phyloP scores from a whole-genome alignment of 805 yeast genomes.

The Tetrapisispora nanseiensis region DNA sequence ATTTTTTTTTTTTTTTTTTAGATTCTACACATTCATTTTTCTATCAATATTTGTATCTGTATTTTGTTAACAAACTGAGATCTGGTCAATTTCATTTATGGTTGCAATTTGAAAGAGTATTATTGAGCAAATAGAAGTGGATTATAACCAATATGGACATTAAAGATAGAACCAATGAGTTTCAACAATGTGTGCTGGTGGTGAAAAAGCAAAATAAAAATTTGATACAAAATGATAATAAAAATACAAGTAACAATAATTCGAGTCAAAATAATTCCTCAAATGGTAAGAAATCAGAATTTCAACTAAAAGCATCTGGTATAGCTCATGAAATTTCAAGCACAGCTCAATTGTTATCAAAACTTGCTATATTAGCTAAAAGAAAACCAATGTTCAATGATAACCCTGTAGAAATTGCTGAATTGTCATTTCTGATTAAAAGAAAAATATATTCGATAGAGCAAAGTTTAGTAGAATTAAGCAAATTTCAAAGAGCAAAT shows the following conservation, averaged over 20 bases:
- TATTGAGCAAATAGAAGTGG: no score
- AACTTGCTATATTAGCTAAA: constrained; percentile 76
- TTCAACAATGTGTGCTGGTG: constrained; percentile 80
- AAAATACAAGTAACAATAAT: neutral
- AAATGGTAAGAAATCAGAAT: constrained; percentile 40
- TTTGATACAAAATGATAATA: neutral
- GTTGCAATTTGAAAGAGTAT: no score
- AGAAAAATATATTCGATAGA: constrained; percentile 41
- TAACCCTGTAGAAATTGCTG: constrained; percentile 87
- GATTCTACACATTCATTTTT: no score
- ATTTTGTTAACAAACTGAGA: no score
- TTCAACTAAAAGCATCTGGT: constrained; percentile 59
- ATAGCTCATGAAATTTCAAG: constrained; percentile 85
- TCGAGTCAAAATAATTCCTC: constrained; percentile 2
- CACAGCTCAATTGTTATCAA: constrained; percentile 70
- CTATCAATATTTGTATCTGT: no score
- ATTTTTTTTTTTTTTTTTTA: no score
- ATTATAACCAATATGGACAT: constrained; percentile 25
- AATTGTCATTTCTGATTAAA: constrained; percentile 69
- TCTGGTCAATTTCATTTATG: no score
- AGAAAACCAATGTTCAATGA: constrained; percentile 89
- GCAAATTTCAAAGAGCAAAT: constrained; percentile 40
- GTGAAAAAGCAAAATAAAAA: constrained; percentile 50
- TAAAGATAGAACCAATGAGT: constrained; percentile 85
- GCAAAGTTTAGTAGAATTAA: constrained; percentile 79